Evolutionary conservation across 2,329 filamentous ascomycete genomes (phyloP).

Genomic region (Nemania abortiva): DNA sequence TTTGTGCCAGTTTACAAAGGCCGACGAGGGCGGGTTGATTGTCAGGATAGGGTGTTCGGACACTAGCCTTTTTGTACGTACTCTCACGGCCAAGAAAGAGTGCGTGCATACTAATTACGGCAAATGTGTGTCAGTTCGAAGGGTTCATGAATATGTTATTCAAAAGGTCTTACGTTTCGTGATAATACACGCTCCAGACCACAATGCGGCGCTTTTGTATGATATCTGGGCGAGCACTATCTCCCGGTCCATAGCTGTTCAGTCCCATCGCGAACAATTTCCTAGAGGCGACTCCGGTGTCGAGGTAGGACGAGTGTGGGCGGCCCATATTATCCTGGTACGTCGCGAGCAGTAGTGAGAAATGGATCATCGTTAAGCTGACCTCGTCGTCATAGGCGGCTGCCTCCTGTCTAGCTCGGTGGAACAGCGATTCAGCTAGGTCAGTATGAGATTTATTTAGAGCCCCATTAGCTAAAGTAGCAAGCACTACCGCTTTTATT

Average conservation of each 20-base stretch:
- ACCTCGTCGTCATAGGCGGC: constrained; percentile 22
- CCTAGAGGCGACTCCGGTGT: constrained; percentile 26
- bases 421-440: constrained; percentile 27
- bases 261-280: constrained; percentile 29
- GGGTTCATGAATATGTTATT: background rate
- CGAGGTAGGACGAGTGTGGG: constrained; percentile 29
- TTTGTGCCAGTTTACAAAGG: constrained; percentile 30
- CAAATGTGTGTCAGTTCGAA: no score
- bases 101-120: constrained; percentile 17
- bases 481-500: constrained; percentile 15
- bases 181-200: constrained; percentile 29
- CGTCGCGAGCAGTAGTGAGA: constrained; percentile 26
- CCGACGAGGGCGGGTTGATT: constrained; percentile 23
- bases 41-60: constrained; percentile 23
- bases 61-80: constrained; percentile 23
- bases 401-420: constrained; percentile 24
- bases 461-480: constrained; percentile 23
- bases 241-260: constrained; percentile 18
- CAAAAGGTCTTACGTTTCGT: constrained; percentile 25
- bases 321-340: constrained; percentile 31
- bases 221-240: constrained; percentile 9
- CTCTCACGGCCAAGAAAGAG: constrained; percentile 29
- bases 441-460: constrained; percentile 21
- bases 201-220: constrained; percentile 29
- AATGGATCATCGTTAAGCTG: constrained; percentile 30